Evolutionary conservation across 2,329 filamentous ascomycete genomes (phyloP).

Genomic region (Graphilbum sp.): DNA sequence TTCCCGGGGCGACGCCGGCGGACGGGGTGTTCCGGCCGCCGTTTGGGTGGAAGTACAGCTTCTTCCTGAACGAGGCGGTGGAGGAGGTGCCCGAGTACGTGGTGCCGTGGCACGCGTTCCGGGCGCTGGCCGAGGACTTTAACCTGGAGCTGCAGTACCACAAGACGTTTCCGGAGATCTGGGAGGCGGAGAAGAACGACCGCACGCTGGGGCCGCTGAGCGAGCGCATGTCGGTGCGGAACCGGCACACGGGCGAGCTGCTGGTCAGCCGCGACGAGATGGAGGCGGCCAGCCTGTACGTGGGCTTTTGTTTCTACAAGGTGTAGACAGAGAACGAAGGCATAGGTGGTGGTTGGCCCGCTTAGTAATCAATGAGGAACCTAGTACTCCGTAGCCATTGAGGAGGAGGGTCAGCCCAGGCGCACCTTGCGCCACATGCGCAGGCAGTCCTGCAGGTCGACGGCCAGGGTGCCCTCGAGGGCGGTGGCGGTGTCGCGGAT

Average conservation of each 20-base stretch:
- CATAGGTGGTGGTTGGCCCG: too few relatives aligned
- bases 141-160: constrained; percentile 92
- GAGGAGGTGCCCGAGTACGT: constrained; percentile 96
- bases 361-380: too few relatives aligned
- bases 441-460: constrained; percentile 39
- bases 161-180: constrained; percentile 79
- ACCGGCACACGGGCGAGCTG: constrained; percentile 47
- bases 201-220: constrained; percentile 65
- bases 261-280: constrained; percentile 73
- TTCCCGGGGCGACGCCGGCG: constrained; percentile 64
- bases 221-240: constrained; percentile 88
- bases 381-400: too few relatives aligned
- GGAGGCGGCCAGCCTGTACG: constrained; percentile 82
- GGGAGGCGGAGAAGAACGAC: constrained; percentile 82
- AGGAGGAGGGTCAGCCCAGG: constrained; percentile 27
- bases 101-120: constrained; percentile 95
- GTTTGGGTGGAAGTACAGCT: constrained; percentile 96
- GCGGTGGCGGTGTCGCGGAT: constrained; percentile 29
- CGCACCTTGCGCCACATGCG: constrained; percentile 35
- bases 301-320: constrained; percentile 96
- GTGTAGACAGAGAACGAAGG: constrained; percentile 45
- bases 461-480: constrained; percentile 28
- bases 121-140: constrained; percentile 88
- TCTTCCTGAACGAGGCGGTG: constrained; percentile 89
- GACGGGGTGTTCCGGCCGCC: constrained; percentile 89